phyloP scores from a whole-genome alignment of 2,329 filamentous ascomycete genomes.

The Mycosphaerella arachidis region DNA sequence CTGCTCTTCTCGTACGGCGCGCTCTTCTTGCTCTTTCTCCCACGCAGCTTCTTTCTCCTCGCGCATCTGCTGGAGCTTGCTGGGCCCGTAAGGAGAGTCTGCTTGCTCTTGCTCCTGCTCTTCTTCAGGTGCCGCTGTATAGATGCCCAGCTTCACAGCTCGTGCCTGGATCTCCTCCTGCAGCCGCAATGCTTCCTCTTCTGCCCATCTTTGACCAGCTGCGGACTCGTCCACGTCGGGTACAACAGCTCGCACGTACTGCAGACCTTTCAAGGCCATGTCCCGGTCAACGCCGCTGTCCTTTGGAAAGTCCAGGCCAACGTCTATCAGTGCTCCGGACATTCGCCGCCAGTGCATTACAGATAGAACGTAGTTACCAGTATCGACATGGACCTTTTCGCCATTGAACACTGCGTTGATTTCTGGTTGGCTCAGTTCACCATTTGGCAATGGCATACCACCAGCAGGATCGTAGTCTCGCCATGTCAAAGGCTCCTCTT shows the following conservation, averaged over 20 bases:
- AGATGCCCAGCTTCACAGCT: conserved; percentile 33
- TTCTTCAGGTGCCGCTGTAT: conserved; percentile 24
- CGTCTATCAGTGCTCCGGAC: conserved; percentile 36
- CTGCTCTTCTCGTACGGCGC: conserved; percentile 16
- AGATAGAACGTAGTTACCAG: conserved; percentile 35
- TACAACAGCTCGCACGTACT: conserved; percentile 30
- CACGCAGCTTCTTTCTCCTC: conserved; percentile 29
- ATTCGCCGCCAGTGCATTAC: conserved; percentile 35
- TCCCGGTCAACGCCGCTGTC: conserved; percentile 23
- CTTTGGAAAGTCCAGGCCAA: conserved; percentile 30
- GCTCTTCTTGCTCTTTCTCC: conserved; percentile 26
- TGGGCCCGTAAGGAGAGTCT: conserved; percentile 12
- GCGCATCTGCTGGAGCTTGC: conserved; percentile 26
- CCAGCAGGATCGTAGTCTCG: conserved; percentile 36
- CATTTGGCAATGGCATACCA: conserved; percentile 33
- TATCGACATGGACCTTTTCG: conserved; percentile 28
- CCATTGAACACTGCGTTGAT: conserved; percentile 32
- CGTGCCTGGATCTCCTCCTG: conserved; percentile 29
- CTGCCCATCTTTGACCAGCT: conserved; percentile 32
- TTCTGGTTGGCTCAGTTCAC: conserved; percentile 27
- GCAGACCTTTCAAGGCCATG: conserved; percentile 30
- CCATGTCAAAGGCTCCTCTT: conserved; percentile 29
- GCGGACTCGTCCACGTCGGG: conserved; percentile 34
- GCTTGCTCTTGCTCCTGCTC: conserved; percentile 19
- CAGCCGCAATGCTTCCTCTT: conserved; percentile 31